Percentiles rank a stretch among this genome's conserved stretches.
These are phyloP conservation scores for Suillus americanus DNA, from an alignment of 768 basidiomycete genomes.

Conservation along the genomic window DNA sequence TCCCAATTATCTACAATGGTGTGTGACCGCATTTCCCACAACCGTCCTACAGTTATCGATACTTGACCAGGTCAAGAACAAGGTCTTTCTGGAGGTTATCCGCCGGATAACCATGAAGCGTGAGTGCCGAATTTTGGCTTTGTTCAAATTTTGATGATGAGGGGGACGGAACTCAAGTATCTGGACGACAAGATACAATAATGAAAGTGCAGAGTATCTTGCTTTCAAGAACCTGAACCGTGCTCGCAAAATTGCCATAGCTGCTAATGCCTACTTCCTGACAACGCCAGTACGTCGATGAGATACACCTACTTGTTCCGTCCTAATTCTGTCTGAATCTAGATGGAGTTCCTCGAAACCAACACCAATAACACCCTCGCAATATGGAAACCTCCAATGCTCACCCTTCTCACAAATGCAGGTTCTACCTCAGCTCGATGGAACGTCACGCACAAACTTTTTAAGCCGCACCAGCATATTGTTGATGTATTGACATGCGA, in stretches of 20 bases:
- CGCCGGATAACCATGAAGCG: constrained; percentile 54
- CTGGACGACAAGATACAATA: constrained; percentile 58
- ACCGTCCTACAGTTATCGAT: not conserved
- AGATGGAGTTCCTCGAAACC: constrained; percentile 48
- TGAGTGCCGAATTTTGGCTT: constrained; percentile 16
- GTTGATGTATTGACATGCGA: constrained; percentile 56
- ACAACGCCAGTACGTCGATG: constrained; percentile 42
- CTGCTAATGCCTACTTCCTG: constrained; percentile 42
- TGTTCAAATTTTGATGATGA: not conserved
- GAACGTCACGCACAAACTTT: constrained; percentile 43
- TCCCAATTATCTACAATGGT: constrained; percentile 54
- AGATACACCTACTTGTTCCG: not conserved
- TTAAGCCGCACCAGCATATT: constrained; percentile 39
- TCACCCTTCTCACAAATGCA: constrained; percentile 55
- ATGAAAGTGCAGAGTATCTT: constrained; percentile 47
- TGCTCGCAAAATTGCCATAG: constrained; percentile 51
- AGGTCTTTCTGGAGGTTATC: constrained; percentile 42
- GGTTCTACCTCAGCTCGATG: constrained; percentile 44
- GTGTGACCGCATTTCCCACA: not conserved
- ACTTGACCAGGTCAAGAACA: constrained; percentile 45
- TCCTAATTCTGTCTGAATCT: not conserved
- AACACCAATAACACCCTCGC: constrained; percentile 40
- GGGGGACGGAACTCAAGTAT: constrained; percentile 36
- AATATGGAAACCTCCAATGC: constrained; percentile 55
- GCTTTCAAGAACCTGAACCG: constrained; percentile 51